A percentile compares a stretch with the other conserved stretches of the same genome.
These are phyloP conservation scores for Clathrospora elynae DNA, from an alignment of 2,329 filamentous ascomycete genomes.

Conservation along the genomic window DNA sequence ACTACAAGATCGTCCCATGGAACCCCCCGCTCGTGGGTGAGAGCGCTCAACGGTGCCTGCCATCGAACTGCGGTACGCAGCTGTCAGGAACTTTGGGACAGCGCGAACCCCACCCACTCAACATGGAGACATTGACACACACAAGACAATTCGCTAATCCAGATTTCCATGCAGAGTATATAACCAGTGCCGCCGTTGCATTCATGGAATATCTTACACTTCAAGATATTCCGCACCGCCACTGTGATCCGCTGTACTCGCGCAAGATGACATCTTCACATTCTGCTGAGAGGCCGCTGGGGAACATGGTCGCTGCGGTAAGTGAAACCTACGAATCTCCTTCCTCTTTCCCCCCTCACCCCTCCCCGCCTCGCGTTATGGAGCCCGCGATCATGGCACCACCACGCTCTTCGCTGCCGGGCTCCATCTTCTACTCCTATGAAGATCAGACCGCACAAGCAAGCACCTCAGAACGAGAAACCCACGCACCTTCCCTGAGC, in stretches of 20 bases:
- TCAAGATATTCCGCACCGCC: constrained; percentile 47
- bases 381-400: constrained; percentile 2
- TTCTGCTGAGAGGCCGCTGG: constrained; percentile 29
- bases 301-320: constrained; percentile 39
- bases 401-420: neutral
- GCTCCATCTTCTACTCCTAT: constrained; percentile 6
- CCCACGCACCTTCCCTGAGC: neutral
- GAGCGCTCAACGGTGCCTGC: constrained; percentile 12
- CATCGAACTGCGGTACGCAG: constrained; percentile 11
- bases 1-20: constrained; percentile 1
- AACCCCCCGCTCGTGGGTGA: constrained; percentile 8
- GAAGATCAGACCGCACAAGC: neutral
- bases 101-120: constrained; percentile 8
- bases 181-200: constrained; percentile 10
- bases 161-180: constrained; percentile 17
- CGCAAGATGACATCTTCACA: constrained; percentile 38
- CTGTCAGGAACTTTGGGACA: constrained; percentile 19
- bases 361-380: constrained; percentile 1
- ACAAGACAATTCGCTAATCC: constrained; percentile 7
- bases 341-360: constrained; percentile 9
- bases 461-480: neutral
- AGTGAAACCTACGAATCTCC: constrained; percentile 19
- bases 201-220: constrained; percentile 48
- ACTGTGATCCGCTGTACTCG: constrained; percentile 34
- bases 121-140: constrained; percentile 9